phyloP scores from a whole-genome alignment of 139 green algal species.

The Diplosphaera chodatii region DNA sequence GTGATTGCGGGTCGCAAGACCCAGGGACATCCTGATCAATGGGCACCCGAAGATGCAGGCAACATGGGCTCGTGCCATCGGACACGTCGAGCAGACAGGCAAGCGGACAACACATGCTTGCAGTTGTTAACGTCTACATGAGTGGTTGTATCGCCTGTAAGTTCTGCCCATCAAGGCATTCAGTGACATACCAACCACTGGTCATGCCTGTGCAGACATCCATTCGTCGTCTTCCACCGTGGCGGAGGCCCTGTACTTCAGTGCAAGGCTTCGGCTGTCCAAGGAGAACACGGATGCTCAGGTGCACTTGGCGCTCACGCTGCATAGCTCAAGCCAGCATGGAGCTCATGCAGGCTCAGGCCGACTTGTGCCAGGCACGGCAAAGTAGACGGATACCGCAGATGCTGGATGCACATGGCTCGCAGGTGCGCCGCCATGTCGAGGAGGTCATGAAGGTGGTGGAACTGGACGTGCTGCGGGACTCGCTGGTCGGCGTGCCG shows the following conservation, averaged over 20 bases:
- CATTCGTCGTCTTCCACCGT: constrained; percentile 37
- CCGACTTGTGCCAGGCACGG: neutral
- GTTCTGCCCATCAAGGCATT: no score
- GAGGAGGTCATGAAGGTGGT: constrained; percentile 67
- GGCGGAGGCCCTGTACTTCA: constrained; percentile 50
- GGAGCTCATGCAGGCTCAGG: no score
- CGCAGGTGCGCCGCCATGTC: constrained; percentile 33
- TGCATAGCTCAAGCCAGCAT: no score
- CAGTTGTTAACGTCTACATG: no score
- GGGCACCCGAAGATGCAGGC: constrained; percentile 58
- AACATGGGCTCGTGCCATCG: constrained; percentile 57
- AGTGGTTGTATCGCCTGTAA: no score
- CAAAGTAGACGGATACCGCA: no score
- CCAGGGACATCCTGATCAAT: constrained; percentile 60
- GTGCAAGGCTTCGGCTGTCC: constrained; percentile 53
- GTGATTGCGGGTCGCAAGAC: constrained; percentile 73
- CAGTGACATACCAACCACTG: no score
- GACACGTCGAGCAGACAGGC: constrained; percentile 40
- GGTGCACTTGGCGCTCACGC: no score
- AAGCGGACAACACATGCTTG: no score
- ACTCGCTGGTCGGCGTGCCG: constrained; percentile 37
- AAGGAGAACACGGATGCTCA: constrained; percentile 4
- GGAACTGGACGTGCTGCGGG: constrained; percentile 47
- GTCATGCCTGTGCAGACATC: no score
- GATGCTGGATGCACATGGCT: neutral